These are phyloP conservation scores for Hypsizygus ulmarius DNA, from an alignment of 1,284 basidiomycete species.

Conservation along the genomic window DNA sequence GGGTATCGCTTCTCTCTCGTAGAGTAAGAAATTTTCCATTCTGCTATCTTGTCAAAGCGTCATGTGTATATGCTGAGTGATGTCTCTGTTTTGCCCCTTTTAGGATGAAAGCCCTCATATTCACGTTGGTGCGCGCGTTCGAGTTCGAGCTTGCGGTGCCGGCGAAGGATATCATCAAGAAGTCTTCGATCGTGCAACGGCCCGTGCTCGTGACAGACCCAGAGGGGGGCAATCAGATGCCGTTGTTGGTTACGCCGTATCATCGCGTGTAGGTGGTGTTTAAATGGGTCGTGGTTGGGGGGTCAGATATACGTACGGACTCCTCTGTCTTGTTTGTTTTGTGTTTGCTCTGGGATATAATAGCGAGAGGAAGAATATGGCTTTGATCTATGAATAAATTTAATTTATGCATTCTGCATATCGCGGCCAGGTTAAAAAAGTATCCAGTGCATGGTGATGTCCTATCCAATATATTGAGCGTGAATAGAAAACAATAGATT, in stretches of 20 bases:
- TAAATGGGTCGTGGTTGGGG: neutral
- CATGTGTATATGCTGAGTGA: no score
- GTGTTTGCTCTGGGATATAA: no score
- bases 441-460: no score
- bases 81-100: neutral
- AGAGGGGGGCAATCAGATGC: constrained; percentile 26
- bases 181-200: constrained; percentile 35
- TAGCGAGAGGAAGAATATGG: no score
- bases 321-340: neutral
- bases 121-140: constrained; percentile 54
- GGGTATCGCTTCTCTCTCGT: constrained; percentile 70
- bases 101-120: constrained; percentile 59
- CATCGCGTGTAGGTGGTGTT: constrained; percentile 1
- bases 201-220: constrained; percentile 40
- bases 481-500: no score
- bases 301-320: neutral
- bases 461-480: no score
- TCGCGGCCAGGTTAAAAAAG: no score
- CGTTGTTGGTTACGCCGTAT: constrained; percentile 29
- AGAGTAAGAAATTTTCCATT: constrained; percentile 41
- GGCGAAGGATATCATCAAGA: constrained; percentile 37
- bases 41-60: neutral
- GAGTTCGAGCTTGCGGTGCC: constrained; percentile 54
- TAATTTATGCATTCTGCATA: no score
- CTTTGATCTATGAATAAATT: no score